Percentiles rank a stretch among this genome's conserved stretches.
These are phyloP conservation scores for Alternaria solani DNA, from an alignment of 2,329 filamentous ascomycete species.

Conservation along the genomic window DNA sequence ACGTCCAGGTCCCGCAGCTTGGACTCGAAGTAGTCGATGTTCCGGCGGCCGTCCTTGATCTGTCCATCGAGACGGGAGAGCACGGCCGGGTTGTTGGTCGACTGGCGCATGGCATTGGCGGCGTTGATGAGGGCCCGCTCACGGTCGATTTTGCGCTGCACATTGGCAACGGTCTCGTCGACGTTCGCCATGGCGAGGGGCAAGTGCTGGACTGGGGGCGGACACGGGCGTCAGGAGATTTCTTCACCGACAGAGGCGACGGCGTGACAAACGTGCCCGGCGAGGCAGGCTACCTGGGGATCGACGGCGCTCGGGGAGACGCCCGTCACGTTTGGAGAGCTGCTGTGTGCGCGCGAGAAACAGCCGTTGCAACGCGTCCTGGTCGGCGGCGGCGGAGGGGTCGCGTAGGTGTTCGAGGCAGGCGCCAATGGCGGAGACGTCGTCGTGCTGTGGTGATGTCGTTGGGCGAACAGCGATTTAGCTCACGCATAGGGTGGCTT, in stretches of 20 bases:
- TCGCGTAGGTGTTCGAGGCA: constrained; percentile 12
- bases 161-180: constrained; percentile 75
- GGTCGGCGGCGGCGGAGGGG: constrained; percentile 13
- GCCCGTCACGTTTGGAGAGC: constrained; percentile 18
- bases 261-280: constrained; percentile 38
- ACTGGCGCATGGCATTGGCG: constrained; percentile 92
- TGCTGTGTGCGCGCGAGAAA: constrained; percentile 12
- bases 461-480: constrained; percentile 34
- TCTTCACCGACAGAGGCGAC: constrained; percentile 38
- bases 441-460: constrained; percentile 31
- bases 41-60: constrained; percentile 90
- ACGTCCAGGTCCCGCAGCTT: constrained; percentile 87
- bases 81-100: constrained; percentile 91
- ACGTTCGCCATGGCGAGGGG: constrained; percentile 61
- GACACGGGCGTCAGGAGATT: constrained; percentile 32
- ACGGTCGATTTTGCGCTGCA: constrained; percentile 96
- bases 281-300: constrained; percentile 29
- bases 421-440: constrained; percentile 30
- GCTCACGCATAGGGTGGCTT: constrained; percentile 38
- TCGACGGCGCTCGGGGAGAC: constrained; percentile 39
- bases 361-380: constrained; percentile 16
- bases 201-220: constrained; percentile 22
- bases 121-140: constrained; percentile 95
- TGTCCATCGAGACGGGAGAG: constrained; percentile 90
- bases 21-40: constrained; percentile 95